phyloP scores from a whole-genome alignment of 768 basidiomycete genomes.

The Steccherinum ochraceum region DNA sequence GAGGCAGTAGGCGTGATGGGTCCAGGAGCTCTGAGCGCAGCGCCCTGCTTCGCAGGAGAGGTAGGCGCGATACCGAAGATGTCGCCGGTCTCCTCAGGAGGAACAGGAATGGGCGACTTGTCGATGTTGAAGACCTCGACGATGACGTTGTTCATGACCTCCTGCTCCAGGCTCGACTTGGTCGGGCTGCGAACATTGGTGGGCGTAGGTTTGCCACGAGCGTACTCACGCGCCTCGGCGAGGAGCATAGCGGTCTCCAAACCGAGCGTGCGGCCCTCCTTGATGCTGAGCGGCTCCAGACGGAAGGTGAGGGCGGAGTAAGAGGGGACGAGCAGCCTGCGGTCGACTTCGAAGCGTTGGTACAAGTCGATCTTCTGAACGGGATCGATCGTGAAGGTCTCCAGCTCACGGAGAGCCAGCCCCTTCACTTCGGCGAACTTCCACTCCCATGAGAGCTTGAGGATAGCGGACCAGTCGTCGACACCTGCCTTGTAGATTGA shows the following conservation, averaged over 20 bases:
- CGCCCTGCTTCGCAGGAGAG: too few relatives aligned
- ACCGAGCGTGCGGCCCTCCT: slow-evolving; percentile 53
- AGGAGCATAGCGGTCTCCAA: slow-evolving; percentile 48
- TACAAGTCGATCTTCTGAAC: slow-evolving; percentile 54
- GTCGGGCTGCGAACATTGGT: slow-evolving; percentile 24
- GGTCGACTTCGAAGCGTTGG: slow-evolving; percentile 44
- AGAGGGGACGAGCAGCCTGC: slow-evolving; percentile 39
- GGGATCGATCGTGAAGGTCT: slow-evolving; percentile 33
- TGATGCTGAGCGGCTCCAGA: slow-evolving; percentile 40
- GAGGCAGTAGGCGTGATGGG: too few relatives aligned
- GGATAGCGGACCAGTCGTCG: slow-evolving; percentile 48
- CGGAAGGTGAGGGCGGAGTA: slow-evolving; percentile 50
- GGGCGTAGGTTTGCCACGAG: slow-evolving; percentile 27
- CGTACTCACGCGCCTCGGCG: slow-evolving; percentile 45
- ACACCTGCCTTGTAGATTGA: slow-evolving; percentile 45
- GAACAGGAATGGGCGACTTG: neutral
- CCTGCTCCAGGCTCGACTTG: slow-evolving; percentile 20
- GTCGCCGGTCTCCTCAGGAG: neutral
- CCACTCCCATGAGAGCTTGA: slow-evolving; percentile 52
- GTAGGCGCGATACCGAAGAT: too few relatives aligned
- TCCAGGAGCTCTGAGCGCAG: neutral
- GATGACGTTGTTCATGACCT: slow-evolving; percentile 23
- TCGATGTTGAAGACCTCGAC: slow-evolving; percentile 15
- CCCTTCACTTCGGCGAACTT: slow-evolving; percentile 41
- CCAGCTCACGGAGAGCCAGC: slow-evolving; percentile 51